Evolutionary conservation across 148 eudicot species (phyloP), one percentile per base, ranked within the genome.

Genomic region (Polygonum maritimum): DNA sequence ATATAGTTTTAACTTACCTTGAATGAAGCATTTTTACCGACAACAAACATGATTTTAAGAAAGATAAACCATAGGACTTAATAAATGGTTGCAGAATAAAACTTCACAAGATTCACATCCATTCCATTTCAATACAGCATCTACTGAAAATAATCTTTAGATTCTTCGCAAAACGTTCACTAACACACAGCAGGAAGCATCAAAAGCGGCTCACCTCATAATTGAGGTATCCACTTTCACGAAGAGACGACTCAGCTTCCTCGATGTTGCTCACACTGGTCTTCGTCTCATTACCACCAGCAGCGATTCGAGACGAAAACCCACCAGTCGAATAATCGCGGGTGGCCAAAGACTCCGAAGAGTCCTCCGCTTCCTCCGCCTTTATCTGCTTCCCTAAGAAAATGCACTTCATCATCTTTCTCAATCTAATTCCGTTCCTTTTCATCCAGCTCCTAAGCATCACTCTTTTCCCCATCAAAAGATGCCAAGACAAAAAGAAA

Each of bases 201-300:
- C 14, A 12, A 18, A 12, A 77, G 54, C 71, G 51, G 58, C 87
- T 3, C 54, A 91, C 98, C 98, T 93, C 98, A 75, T 93, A 93
- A 79, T 93, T 93, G 67, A 93, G 72, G 80, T 79, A 87, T 62
- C 90, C 94, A 82, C 92, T 89, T 85, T 87, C 98, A 36, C 97
- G 94, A 75, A 93, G 93, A 74, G 98, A 91, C 35, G 88, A 85
- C 76, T 93, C 98, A 52, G 98, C 97, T 84, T 93, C 97, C 83
- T 89, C 97, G 54, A 93, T 88, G 73, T 86, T 93, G 52, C 75
- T 72, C 15, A n/a, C 36, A 48, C 19, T 87, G 16, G 78, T 72
- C 75, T 85, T 88, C 10, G 75, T 49, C 19, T 81, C 88, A 73
- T 71, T 73, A 71, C 80, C 90, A 19, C 78, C 87, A 67, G 83